phyloP scores from a whole-genome alignment of 345 rosid genomes.

The Camelina laxa region DNA sequence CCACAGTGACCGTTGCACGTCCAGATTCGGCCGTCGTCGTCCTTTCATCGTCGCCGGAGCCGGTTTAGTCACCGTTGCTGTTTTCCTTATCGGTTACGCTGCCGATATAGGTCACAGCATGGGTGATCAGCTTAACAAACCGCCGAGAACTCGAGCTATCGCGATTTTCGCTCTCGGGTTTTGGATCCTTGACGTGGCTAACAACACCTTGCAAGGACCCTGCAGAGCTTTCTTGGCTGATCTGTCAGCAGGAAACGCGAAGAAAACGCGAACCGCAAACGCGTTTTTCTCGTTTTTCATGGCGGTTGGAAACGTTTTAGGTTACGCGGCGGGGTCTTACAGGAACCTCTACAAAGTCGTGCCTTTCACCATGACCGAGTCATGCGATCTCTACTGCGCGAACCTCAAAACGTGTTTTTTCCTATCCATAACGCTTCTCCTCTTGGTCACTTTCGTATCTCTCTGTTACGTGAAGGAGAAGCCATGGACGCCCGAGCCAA shows the following conservation, averaged over 20 bases:
- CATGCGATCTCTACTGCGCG: conserved; percentile 84
- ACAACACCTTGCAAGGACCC: conserved; percentile 82
- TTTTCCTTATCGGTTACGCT: conserved; percentile 80
- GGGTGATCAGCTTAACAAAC: conserved; percentile 51
- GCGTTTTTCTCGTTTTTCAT: conserved; percentile 79
- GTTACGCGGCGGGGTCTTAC: conserved; percentile 80
- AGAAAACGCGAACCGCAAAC: conserved; percentile 63
- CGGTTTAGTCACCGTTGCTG: conserved; percentile 57
- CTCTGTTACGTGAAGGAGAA: conserved; percentile 54
- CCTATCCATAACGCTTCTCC: conserved; percentile 62
- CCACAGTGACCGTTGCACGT: conserved; percentile 76
- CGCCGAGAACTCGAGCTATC: conserved; percentile 66
- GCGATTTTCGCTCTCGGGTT: conserved; percentile 74
- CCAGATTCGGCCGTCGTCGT: conserved; percentile 84
- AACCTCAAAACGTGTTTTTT: conserved; percentile 85
- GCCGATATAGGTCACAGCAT: conserved; percentile 70
- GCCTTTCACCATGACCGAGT: conserved; percentile 71
- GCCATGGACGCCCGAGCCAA: conserved; percentile 43
- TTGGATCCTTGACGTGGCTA: conserved; percentile 92
- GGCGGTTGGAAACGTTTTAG: conserved; percentile 89
- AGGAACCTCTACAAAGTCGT: conserved; percentile 52
- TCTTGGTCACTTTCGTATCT: conserved; percentile 50
- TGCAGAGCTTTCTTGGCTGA: conserved; percentile 92
- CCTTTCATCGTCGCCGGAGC: conserved; percentile 78
- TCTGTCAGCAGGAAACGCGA: conserved; percentile 59